A percentile compares a stretch with the other conserved stretches of the same genome.
Evolutionary conservation across 805 yeast species (phyloP).

Genomic region (Millerozyma miso): DNA sequence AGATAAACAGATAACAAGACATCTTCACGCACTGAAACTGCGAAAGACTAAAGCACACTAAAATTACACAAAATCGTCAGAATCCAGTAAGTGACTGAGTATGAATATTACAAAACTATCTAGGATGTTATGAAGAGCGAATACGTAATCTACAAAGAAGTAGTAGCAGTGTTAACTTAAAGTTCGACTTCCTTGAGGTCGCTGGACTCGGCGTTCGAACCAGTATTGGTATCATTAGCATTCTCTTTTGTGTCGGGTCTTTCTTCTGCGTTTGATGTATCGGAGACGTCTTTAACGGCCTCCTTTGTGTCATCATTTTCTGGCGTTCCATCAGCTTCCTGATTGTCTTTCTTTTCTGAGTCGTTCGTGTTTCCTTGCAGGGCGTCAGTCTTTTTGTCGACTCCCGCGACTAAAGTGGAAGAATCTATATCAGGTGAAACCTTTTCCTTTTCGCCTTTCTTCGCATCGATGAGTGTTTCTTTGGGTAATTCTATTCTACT

Average conservation of each 20-base stretch:
- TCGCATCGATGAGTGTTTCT: slow-evolving; percentile 38
- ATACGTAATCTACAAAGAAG: too few species aligned
- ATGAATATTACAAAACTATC: neutral
- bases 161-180: neutral
- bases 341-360: slow-evolving; percentile 1
- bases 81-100: neutral
- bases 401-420: neutral
- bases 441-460: slow-evolving; percentile 3
- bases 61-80: neutral
- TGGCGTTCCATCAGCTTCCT: slow-evolving; percentile 4
- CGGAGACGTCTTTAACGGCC: neutral
- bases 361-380: slow-evolving; percentile 1
- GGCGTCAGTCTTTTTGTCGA: slow-evolving; percentile 1
- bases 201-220: neutral
- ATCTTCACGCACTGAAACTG: too few species aligned
- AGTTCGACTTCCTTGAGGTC: neutral
- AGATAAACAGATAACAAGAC: neutral
- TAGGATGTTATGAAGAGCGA: too few species aligned
- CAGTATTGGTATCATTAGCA: neutral
- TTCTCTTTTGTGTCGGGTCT: neutral
- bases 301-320: slow-evolving; percentile 1
- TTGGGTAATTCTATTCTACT: slow-evolving; percentile 31
- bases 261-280: slow-evolving; percentile 2
- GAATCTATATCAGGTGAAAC: neutral
- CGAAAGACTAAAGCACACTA: too few species aligned